Conservation (phyloP, 192 early-diverging fungal species). For the Cladochytrium replicatum region DNA sequence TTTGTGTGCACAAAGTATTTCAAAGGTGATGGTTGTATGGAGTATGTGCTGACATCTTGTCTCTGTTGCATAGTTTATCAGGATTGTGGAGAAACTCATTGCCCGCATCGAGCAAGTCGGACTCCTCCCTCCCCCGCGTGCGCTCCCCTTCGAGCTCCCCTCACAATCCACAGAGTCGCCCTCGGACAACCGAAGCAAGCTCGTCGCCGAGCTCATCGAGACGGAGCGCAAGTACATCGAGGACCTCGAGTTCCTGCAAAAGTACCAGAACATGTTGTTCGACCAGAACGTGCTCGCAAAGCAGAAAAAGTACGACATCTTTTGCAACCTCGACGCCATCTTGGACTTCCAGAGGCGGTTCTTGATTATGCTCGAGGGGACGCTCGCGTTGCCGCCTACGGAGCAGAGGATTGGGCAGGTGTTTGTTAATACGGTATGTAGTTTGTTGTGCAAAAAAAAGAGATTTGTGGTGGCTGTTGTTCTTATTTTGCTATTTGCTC, state of each 20-base stretch:
- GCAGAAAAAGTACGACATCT: slow-evolving; percentile 72
- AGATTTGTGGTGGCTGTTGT: slow-evolving; percentile 37
- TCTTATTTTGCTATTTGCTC: too few relatives aligned
- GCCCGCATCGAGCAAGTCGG: slow-evolving; percentile 64
- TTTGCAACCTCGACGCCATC: slow-evolving; percentile 84
- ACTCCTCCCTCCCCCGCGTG: slow-evolving; percentile 38
- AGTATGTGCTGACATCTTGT: too few relatives aligned
- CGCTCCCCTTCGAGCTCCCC: slow-evolving; percentile 31
- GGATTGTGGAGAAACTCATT: slow-evolving; percentile 69
- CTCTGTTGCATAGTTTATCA: slow-evolving; percentile 78
- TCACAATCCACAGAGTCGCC: slow-evolving; percentile 33
- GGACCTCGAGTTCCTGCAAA: slow-evolving; percentile 71
- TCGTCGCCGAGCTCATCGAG: slow-evolving; percentile 80
- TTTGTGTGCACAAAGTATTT: too few relatives aligned
- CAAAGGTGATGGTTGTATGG: too few relatives aligned
- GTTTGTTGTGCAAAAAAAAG: slow-evolving; percentile 14
- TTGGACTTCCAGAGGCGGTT: slow-evolving; percentile 95
- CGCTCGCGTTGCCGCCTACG: slow-evolving; percentile 50
- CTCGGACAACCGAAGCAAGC: slow-evolving; percentile 77
- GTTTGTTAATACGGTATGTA: slow-evolving; percentile 58
- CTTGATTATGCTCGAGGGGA: slow-evolving; percentile 77
- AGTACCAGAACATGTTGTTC: slow-evolving; percentile 24
- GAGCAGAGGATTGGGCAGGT: slow-evolving; percentile 86
- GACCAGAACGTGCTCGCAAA: slow-evolving; percentile 63
- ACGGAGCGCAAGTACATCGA: slow-evolving; percentile 89